Percentiles rank a stretch among this genome's conserved stretches.
Evolutionary conservation across 441 rosid species (phyloP).

Genomic region (Pelargonium cotyledonis): DNA sequence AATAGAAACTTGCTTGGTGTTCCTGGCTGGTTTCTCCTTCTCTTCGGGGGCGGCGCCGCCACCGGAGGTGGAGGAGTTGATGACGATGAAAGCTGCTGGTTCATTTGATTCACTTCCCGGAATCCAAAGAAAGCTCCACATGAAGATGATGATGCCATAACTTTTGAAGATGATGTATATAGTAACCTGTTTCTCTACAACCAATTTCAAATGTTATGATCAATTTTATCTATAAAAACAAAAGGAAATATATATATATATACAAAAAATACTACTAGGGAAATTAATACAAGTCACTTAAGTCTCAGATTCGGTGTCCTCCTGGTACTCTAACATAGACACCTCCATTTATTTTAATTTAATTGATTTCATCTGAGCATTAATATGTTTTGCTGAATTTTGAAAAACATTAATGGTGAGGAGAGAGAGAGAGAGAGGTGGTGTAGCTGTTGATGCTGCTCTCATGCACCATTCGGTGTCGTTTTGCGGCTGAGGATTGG

Average conservation of each 20-base stretch:
- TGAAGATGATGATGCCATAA: conserved; percentile 67
- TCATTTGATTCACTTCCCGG: conserved; percentile 57
- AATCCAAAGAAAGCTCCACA: conserved; percentile 62
- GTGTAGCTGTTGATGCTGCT: conserved; percentile 46
- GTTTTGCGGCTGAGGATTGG: conserved; percentile 58
- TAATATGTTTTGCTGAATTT: conserved; percentile 23
- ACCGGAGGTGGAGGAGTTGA: conserved; percentile 41
- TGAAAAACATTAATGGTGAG: conserved; percentile 13
- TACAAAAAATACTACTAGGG: conserved; percentile 27
- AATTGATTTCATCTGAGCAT: not conserved
- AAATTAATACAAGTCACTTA: conserved; percentile 18
- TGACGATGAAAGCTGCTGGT: conserved; percentile 47
- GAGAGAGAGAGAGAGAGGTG: conserved; percentile 10
- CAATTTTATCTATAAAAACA: too few species aligned
- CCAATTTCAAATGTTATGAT: too few species aligned
- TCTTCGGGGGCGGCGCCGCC: conserved; percentile 54
- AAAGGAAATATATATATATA: too few species aligned
- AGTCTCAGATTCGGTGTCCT: conserved; percentile 41
- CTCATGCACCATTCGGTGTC: conserved; percentile 58
- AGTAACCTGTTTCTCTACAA: too few species aligned
- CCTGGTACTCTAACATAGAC: conserved; percentile 45
- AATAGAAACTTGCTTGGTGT: conserved; percentile 64
- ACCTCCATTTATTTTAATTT: conserved; percentile 9
- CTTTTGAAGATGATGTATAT: conserved; percentile 15
- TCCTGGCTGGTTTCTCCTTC: conserved; percentile 83